A percentile compares a stretch with the other conserved stretches of the same genome.
phyloP scores from a whole-genome alignment of 495 filamentous ascomycete species.

The Penicillium daleae region DNA sequence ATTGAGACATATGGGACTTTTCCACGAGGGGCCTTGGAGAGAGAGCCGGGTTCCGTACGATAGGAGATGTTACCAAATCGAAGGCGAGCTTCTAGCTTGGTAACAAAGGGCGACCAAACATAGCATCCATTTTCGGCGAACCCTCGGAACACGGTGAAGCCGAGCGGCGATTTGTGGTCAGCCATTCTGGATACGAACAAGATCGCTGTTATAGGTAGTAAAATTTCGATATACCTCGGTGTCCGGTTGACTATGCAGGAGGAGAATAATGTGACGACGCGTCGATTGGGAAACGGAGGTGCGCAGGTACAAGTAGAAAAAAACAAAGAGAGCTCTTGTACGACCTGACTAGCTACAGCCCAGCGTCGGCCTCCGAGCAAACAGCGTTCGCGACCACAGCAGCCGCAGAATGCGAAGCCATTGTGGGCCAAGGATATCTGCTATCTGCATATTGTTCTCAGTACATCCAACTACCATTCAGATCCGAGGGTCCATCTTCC shows the following conservation, averaged over 20 bases:
- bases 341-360: too few relatives aligned
- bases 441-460: not conserved
- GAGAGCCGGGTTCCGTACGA: slow-evolving; percentile 44
- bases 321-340: not conserved
- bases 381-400: not conserved
- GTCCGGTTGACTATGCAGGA: not conserved
- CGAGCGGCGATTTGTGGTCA: not conserved
- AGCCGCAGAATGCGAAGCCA: not conserved
- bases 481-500: not conserved
- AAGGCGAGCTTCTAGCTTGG: slow-evolving; percentile 65
- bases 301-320: not conserved
- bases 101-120: slow-evolving; percentile 68
- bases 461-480: not conserved
- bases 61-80: slow-evolving; percentile 58
- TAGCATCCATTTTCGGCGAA: slow-evolving; percentile 44
- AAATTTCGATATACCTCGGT: not conserved
- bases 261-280: not conserved
- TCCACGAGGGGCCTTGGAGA: slow-evolving; percentile 50
- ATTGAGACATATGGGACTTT: slow-evolving; percentile 62
- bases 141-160: slow-evolving; percentile 53
- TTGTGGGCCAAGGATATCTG: not conserved
- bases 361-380: not conserved
- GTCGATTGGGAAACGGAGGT: not conserved
- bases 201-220: not conserved
- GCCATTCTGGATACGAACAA: not conserved